Base-by-base conservation (phyloP, 805 yeast genomes). In the Wickerhamomyces xylosicus region DNA sequence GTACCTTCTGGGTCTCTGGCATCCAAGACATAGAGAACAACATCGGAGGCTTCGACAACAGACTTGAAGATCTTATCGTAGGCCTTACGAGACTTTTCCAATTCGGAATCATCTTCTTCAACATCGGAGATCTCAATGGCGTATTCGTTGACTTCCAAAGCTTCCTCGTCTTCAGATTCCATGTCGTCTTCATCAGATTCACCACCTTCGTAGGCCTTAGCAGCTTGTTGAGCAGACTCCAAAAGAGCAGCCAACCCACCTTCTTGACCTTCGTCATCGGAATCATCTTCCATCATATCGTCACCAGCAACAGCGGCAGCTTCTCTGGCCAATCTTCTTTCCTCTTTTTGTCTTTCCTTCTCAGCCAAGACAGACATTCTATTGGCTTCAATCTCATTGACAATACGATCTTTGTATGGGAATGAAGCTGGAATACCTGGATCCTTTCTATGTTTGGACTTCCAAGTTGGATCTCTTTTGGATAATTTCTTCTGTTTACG, bases 1-100 rank as follows among this genome's bases (percentile, higher is more conserved):
- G 97, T 90, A 16, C 86, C 79, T 60, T 85, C 95, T 40, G 98
- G 98, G 61, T 92, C 96, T 61, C 98, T 79, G 1, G 98, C 95
- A 63, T 90, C 98, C 54, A 90, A 66, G n/a, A 90, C 96, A 55
- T 92, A 90, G 40, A 89, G 68, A 16, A 90, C 69, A 39, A 90
- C 95, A 58, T 90, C 98, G 2, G 97, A 69, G 18, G 87, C 82
- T 44, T 87, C 97, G 18, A 92, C 89, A 29, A 92, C 97, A 14
- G 87, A 72, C 61, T 87, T 89, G 71, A 89, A 90, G 43, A 90
- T 78, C 64, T 89, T 90, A 59, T 90, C 97, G 57, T 83, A 92
- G 5, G 95, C 92, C 58, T 83, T 89, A 59, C 92, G 74, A 11
- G 92, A 83, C 55, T 78, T 79, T 40, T 83, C 94, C 28, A 72